Conservation (phyloP, 1,139 yeast species). For the Hyphopichia burtonii region DNA sequence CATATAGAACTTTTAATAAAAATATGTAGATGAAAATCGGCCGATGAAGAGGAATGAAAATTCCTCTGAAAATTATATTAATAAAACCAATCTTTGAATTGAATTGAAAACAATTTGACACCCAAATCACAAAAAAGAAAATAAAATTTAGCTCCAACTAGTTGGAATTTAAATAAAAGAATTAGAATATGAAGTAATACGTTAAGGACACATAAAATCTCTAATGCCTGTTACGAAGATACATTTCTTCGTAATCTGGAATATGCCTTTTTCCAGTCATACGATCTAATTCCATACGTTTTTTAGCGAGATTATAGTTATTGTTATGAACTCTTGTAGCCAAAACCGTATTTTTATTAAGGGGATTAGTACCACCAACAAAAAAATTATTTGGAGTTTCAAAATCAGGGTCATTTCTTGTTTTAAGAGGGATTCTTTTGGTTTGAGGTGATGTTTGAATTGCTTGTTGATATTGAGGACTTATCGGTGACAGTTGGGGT, state of each 20-base stretch:
- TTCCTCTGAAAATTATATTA: not conserved
- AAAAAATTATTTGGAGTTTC: conserved; percentile 9
- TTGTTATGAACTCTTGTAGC: conserved; percentile 15
- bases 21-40: not conserved
- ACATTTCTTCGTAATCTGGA: conserved; percentile 45
- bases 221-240: conserved; percentile 21
- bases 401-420: conserved; percentile 29
- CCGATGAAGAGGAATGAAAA: not conserved
- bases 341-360: conserved; percentile 6
- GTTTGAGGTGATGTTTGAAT: conserved; percentile 6
- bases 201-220: too few relatives aligned
- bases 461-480: not conserved
- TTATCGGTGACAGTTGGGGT: not conserved
- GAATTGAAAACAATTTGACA: too few relatives aligned
- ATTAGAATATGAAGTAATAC: too few relatives aligned
- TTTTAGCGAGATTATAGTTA: conserved; percentile 18
- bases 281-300: conserved; percentile 42
- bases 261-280: conserved; percentile 39
- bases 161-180: too few relatives aligned
- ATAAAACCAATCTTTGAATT: not conserved
- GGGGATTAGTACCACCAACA: conserved; percentile 4
- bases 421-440: conserved; percentile 37
- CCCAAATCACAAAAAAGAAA: too few relatives aligned
- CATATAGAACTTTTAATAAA: not conserved
- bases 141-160: too few relatives aligned